Base-by-base conservation (phyloP, 225 moss, liverwort and hornwort species). In the Ulota crispa region DNA sequence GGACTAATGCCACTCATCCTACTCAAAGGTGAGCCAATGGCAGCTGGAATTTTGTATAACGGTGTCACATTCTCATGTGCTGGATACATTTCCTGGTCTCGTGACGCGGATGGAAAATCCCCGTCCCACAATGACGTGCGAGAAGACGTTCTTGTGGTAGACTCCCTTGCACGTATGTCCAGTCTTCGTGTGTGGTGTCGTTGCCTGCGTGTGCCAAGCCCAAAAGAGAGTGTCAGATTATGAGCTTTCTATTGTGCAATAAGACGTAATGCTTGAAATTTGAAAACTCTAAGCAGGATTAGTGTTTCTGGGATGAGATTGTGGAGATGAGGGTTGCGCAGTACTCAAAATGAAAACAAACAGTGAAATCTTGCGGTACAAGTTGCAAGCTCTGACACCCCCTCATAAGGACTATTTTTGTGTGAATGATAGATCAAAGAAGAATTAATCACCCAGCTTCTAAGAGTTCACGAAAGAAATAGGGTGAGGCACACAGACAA, bases 51-150 rank as follows among this genome's bases (percentile, higher is more conserved):
- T 59, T 78, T 74, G 77, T 57, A 84, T 26, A 80, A 80, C 9
- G 82, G 77, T 14, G 82, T 75, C 72, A 73, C 79, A 26, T 77
- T 80, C 71, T 83, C 85, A 75, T 78, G 80, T n/a, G 66, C 75
- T 47, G 78, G 31, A 80, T 80, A 77, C 74, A 83, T 83, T 27
- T 83, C 75, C 21, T 42, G 86, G 23, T 78, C 74, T 67, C 74
- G 75, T 34, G 70, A 78, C 31, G 64, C 26, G 61, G 26, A 41
- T 31, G 77, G 68, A 62, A 20, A 69, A 68, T 59, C 52, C 66
- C 65, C 77, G 43, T 83, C 78, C 80, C 62, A 78, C 20, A 60
- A 36, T 62, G 79, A 74, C 66, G 83, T 36, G 76, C 67, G 56
- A 76, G 81, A 75, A 71, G 90, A 32, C 64, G 72, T 45, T 83